These are phyloP conservation scores for Sarocladiaceae sp. DNA, from an alignment of 2,329 filamentous ascomycete species.

Conservation along the genomic window DNA sequence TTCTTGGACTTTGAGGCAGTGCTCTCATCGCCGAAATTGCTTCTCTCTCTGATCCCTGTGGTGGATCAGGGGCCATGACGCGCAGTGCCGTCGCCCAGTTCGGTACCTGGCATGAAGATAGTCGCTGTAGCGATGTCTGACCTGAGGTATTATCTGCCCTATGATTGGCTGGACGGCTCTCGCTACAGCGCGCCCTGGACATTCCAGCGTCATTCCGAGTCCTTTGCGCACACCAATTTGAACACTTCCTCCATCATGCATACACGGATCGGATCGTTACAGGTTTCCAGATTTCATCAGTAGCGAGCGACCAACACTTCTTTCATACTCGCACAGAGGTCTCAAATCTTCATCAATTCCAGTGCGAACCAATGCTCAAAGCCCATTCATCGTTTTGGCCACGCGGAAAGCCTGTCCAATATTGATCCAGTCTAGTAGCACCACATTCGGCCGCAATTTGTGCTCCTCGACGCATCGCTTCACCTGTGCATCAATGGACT, in stretches of 20 bases:
- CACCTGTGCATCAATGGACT: constrained; percentile 13
- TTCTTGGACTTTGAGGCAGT: too few relatives aligned
- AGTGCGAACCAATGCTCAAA: neutral
- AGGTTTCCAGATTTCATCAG: too few relatives aligned
- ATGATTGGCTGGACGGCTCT: neutral
- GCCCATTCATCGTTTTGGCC: constrained; percentile 6
- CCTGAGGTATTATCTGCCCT: neutral
- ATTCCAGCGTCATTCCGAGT: neutral
- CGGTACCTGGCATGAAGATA: neutral
- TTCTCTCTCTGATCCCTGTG: neutral
- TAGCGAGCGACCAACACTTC: too few relatives aligned
- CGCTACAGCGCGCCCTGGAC: neutral
- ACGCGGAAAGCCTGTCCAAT: constrained; percentile 2
- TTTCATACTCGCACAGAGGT: too few relatives aligned
- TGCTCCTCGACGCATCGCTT: constrained; percentile 4
- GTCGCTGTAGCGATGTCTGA: neutral
- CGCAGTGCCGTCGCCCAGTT: neutral
- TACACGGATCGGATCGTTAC: too few relatives aligned
- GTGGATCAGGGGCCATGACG: neutral
- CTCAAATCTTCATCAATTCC: neutral
- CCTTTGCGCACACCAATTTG: constrained; percentile 10
- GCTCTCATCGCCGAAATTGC: neutral
- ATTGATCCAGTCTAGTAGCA: constrained; percentile 8
- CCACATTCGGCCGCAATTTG: neutral
- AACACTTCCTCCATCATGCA: too few relatives aligned